phyloP scores from a whole-genome alignment of 139 green algal genomes.

The Auxenochlorella pyrenoidosa region DNA sequence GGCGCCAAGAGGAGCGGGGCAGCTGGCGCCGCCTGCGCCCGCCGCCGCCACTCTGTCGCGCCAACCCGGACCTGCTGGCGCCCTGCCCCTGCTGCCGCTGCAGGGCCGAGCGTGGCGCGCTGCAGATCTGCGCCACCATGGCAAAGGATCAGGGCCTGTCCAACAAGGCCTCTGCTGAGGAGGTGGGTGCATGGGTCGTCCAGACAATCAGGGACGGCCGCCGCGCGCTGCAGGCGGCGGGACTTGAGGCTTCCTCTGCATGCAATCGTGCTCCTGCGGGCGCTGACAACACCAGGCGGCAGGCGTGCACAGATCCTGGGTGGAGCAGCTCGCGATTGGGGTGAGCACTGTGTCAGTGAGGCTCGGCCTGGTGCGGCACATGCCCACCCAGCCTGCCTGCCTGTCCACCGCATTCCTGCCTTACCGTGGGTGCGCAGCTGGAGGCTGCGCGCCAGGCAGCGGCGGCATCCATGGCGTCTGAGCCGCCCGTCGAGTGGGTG shows the following conservation, averaged over 20 bases:
- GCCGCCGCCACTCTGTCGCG: background rate
- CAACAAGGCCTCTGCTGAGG: slow-evolving; percentile 9
- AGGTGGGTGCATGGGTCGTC: background rate
- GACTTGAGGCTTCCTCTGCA: too few relatives aligned
- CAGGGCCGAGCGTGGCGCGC: slow-evolving; percentile 19
- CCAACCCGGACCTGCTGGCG: background rate
- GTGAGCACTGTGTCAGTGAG: too few relatives aligned
- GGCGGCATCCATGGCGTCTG: slow-evolving; percentile 35
- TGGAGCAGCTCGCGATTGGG: too few relatives aligned
- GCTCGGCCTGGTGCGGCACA: too few relatives aligned
- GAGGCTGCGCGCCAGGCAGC: slow-evolving; percentile 46
- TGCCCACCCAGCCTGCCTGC: too few relatives aligned
- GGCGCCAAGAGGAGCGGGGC: background rate
- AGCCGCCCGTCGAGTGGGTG: slow-evolving; percentile 66
- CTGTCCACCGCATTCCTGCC: background rate
- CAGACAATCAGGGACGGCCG: too few relatives aligned
- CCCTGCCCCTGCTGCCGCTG: background rate
- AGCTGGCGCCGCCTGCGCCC: slow-evolving; percentile 8
- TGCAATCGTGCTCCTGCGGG: background rate
- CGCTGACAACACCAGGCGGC: background rate
- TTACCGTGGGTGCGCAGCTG: slow-evolving; percentile 32
- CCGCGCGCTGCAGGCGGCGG: too few relatives aligned
- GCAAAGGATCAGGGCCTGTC: background rate
- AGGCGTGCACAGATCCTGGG: background rate
- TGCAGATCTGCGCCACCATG: slow-evolving; percentile 37